A percentile compares a stretch with the other conserved stretches of the same genome.
These are phyloP conservation scores for Annulohypoxylon nitens DNA, from an alignment of 495 filamentous ascomycete species.

Conservation along the genomic window DNA sequence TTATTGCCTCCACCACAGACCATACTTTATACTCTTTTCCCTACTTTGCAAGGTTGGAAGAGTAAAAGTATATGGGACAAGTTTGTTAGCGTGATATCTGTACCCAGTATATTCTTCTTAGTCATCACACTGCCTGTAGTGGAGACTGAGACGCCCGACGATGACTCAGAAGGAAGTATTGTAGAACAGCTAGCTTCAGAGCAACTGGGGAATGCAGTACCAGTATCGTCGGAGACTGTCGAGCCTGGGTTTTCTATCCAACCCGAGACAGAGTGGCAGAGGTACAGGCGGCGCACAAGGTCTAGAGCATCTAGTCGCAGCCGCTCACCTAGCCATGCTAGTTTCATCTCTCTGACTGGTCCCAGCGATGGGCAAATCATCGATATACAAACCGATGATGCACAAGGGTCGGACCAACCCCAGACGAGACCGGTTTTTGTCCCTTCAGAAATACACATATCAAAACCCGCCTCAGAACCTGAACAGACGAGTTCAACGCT, in stretches of 20 bases:
- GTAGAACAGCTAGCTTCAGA: slow-evolving; percentile 47
- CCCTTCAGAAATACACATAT: slow-evolving; percentile 27
- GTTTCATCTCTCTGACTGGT: slow-evolving; percentile 24
- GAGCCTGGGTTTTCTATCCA: slow-evolving; percentile 45
- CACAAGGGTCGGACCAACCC: slow-evolving; percentile 18
- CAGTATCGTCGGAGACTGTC: slow-evolving; percentile 54
- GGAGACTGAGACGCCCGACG: slow-evolving; percentile 68
- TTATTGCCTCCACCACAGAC: slow-evolving; percentile 76
- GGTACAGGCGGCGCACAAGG: slow-evolving; percentile 61
- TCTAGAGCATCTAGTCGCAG: slow-evolving; percentile 53
- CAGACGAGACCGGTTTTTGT: slow-evolving; percentile 17
- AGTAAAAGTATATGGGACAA: slow-evolving; percentile 84
- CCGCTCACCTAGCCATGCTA: slow-evolving; percentile 39
- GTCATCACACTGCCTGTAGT: slow-evolving; percentile 94
- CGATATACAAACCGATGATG: slow-evolving; percentile 3
- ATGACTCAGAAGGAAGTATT: slow-evolving; percentile 62
- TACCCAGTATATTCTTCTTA: slow-evolving; percentile 89
- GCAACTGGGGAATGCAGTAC: slow-evolving; percentile 46
- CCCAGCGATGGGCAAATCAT: slow-evolving; percentile 5
- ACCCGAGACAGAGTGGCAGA: slow-evolving; percentile 65
- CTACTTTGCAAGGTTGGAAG: slow-evolving; percentile 83
- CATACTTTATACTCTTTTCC: slow-evolving; percentile 84
- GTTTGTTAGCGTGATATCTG: slow-evolving; percentile 79
- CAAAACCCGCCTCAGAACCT: slow-evolving; percentile 45
- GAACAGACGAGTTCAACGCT: slow-evolving; percentile 46